Evolutionary conservation across 768 basidiomycete species (phyloP), one percentile per base, ranked within the genome.

Genomic region (Calocera viscosa): DNA sequence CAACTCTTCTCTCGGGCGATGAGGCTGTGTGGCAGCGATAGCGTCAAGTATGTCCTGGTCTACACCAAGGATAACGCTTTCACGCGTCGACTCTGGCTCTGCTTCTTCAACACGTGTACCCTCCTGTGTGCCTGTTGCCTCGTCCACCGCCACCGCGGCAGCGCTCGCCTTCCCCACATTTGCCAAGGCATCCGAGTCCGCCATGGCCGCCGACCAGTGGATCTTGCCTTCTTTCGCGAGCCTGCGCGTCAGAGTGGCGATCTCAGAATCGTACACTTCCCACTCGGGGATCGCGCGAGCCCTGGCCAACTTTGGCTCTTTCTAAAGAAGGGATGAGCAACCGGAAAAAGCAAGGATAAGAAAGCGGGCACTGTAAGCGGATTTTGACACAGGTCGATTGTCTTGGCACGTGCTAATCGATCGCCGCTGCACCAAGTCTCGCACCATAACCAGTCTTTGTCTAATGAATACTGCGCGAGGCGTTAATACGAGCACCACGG

Each of bases 361-460:
- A 30, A 3, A 32, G 14, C 30, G 79, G 85, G 68, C 65, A 94
- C 93, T 60, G 94, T 97, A 64, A 96, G 80, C 3, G 94, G 94
- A 72, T 97, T 96, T 76, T 96, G 94, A 75, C 95, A 98, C 2
- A 98, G 83, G 73, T 98, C 95, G 68, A 98, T 95, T 7, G 90
- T 91, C 77, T 91, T 91, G 0, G 87, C 88, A 35, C 85, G 82
- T 72, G 90, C 77, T 0, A 93, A 76, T 41, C 91, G 81, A 71
- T 92, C 89, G 74, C 90, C 91, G 80, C 88, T 90, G 72, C 96
- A 99, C 96, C 96, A 98, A 0, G 95, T 98, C 80, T 98, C 95
- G 74, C 95, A 98, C 91, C 96, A 99, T 71, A 98, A 78, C 96
- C 96, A 99, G 72, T 93, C 90, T 76, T 93, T 89, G 68, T 85